These are phyloP conservation scores for Papiliotrema flavescens DNA, from an alignment of 1,284 basidiomycete species.

Conservation along the genomic window DNA sequence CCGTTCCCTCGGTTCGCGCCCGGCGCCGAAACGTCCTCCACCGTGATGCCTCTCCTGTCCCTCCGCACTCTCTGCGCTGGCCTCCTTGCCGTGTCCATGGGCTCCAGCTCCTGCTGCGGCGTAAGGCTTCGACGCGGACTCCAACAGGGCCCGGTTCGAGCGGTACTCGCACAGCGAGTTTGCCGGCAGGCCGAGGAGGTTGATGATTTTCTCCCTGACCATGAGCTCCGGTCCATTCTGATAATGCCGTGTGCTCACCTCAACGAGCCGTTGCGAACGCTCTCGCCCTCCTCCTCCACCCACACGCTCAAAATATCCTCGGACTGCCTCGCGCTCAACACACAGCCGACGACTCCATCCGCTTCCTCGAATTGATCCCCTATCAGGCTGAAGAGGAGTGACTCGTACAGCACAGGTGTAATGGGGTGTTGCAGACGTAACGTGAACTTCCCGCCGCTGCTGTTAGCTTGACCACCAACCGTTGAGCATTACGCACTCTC, in stretches of 20 bases:
- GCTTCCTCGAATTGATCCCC: conserved; percentile 50
- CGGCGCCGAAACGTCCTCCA: neutral
- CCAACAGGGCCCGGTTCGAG: conserved; percentile 45
- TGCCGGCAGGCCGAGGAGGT: conserved; percentile 40
- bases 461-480: neutral
- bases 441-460: conserved; percentile 45
- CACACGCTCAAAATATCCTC: conserved; percentile 51
- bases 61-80: neutral
- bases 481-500: conserved; percentile 31
- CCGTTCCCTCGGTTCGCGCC: neutral
- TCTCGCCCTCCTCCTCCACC: conserved; percentile 49
- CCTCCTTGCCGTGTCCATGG: too few relatives aligned
- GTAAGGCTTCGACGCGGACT: conserved; percentile 29
- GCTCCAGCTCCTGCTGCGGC: neutral
- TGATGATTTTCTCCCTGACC: conserved; percentile 45
- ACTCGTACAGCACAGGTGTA: conserved; percentile 45
- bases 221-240: neutral
- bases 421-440: conserved; percentile 45
- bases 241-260: conserved; percentile 27
- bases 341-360: conserved; percentile 49
- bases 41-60: neutral
- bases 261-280: conserved; percentile 39
- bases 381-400: conserved; percentile 43
- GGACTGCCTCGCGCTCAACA: conserved; percentile 45
- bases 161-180: conserved; percentile 47